These are phyloP conservation scores for Oryza longistaminata DNA, from an alignment of 176 grass and related monocot genomes.

Conservation along the genomic window DNA sequence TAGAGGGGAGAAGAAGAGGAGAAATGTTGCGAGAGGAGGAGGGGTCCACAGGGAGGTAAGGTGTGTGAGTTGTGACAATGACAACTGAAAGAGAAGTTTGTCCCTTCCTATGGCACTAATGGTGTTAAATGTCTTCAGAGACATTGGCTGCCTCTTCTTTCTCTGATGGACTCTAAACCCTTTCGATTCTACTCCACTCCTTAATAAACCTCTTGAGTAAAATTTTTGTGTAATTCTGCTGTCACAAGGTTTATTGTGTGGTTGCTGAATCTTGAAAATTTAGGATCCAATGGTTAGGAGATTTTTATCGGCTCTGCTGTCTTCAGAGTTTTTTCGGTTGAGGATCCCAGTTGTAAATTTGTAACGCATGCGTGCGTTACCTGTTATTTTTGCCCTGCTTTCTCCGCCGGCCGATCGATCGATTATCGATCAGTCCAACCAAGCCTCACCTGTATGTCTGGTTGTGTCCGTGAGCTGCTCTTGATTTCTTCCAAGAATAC, in stretches of 20 bases:
- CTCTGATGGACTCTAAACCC: slow-evolving; percentile 3
- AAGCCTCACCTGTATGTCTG: background rate
- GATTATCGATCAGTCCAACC: background rate
- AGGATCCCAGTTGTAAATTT: background rate
- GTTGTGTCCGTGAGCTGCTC: background rate
- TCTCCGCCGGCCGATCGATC: slow-evolving; percentile 5
- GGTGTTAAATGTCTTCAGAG: background rate
- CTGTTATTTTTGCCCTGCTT: slow-evolving; percentile 14
- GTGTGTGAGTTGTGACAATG: slow-evolving; percentile 19
- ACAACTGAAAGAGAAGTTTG: slow-evolving; percentile 44
- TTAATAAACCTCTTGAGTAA: slow-evolving; percentile 9
- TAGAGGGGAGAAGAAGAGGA: background rate
- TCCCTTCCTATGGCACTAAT: slow-evolving; percentile 26
- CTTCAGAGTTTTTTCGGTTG: background rate
- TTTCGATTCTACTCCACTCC: background rate
- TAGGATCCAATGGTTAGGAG: slow-evolving; percentile 6
- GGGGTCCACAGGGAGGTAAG: slow-evolving; percentile 5
- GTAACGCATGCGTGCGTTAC: background rate
- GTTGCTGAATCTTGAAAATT: background rate
- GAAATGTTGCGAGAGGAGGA: background rate
- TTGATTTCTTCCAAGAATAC: background rate
- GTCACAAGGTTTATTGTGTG: background rate
- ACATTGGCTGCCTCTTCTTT: background rate
- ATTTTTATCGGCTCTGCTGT: background rate
- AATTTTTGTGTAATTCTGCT: background rate